Evolutionary conservation across 148 eudicot genomes (phyloP), one percentile per base, ranked within the genome.

Genomic region (Silene uniflora): DNA sequence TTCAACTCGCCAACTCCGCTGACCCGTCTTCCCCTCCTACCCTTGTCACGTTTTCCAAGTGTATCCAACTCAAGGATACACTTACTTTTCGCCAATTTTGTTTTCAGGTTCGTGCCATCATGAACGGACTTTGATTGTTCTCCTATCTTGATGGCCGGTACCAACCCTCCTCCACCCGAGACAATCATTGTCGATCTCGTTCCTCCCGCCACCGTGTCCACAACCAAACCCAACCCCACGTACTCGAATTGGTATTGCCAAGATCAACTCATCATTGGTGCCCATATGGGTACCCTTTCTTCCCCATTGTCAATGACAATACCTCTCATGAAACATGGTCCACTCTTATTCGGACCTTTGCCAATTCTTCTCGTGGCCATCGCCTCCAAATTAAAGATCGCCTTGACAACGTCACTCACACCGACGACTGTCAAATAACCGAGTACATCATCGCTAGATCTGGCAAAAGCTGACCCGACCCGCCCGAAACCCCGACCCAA

Each of bases 311-410:
- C 19, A 58, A 58, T 58, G 18, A 14, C 5, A 58, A n/a, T n/a
- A n/a, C 18, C 0, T n/a, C 67, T 12, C 16, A 61, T 18, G 29
- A 73, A 0, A 2, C 49, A 0, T 73, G 76, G 55, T 65, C 35
- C 5, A 42, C 68, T 17, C 67, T 73, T 8, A 23, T 46, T 13
- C 17, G 14, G 8, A 73, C 76, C 19, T 73, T 59, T 27, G 49
- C 68, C n/a, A 73, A 27, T 17, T 6, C 67, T 1, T 73, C 76
- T 21, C 54, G 68, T 1, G 76, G 76, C 11, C 76, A 62, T 9
- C 16, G 35, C 7, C 35, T 59, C 0, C 76, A 73, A 42, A 46
- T 73, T 55, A 73, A 73, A 18, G 68, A 14, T 6, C 61, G 19
- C 19, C 61, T 58, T 22, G 18, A 23, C 17, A 12, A 25, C 55